A percentile compares a stretch with the other conserved stretches of the same genome.
These are phyloP conservation scores for Stentor roeselii DNA, from an alignment of 73 alveolate genomes.

Conservation along the genomic window DNA sequence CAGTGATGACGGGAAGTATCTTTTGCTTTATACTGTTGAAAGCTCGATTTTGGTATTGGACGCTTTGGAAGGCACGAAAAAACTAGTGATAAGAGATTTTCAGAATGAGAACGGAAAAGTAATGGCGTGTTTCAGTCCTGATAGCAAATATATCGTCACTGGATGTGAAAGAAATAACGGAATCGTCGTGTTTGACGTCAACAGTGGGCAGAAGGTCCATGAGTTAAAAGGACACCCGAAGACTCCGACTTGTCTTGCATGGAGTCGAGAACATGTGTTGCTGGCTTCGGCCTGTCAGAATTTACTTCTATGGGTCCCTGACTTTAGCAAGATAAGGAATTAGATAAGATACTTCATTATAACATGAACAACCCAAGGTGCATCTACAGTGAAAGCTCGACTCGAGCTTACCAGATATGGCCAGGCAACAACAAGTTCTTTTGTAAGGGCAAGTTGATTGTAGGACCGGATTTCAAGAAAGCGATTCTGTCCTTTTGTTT, in stretches of 20 bases:
- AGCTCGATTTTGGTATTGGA: slow-evolving; percentile 17
- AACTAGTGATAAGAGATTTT: background rate
- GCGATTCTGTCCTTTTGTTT: no score
- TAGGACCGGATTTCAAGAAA: no score
- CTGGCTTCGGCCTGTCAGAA: slow-evolving; percentile 58
- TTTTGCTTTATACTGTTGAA: slow-evolving; percentile 18
- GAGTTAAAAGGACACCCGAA: slow-evolving; percentile 52
- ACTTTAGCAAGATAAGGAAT: slow-evolving; percentile 9
- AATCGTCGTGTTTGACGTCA: slow-evolving; percentile 64
- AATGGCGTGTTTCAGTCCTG: slow-evolving; percentile 70
- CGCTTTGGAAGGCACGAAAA: background rate
- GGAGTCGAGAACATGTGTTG: slow-evolving; percentile 45
- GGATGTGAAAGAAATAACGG: slow-evolving; percentile 80
- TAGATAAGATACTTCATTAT: no score
- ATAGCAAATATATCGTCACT: slow-evolving; percentile 71
- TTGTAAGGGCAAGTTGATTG: no score
- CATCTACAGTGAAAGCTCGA: no score
- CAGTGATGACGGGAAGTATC: slow-evolving; percentile 25
- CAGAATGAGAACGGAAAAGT: slow-evolving; percentile 24
- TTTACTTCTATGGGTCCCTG: slow-evolving; percentile 63
- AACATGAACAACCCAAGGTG: no score
- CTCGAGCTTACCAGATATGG: no score
- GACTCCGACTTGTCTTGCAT: slow-evolving; percentile 45
- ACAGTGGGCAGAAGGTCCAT: slow-evolving; percentile 55
- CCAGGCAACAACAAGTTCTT: no score